phyloP scores from a whole-genome alignment of 2,329 filamentous ascomycete genomes.

The Paracoccidioides lutzii region DNA sequence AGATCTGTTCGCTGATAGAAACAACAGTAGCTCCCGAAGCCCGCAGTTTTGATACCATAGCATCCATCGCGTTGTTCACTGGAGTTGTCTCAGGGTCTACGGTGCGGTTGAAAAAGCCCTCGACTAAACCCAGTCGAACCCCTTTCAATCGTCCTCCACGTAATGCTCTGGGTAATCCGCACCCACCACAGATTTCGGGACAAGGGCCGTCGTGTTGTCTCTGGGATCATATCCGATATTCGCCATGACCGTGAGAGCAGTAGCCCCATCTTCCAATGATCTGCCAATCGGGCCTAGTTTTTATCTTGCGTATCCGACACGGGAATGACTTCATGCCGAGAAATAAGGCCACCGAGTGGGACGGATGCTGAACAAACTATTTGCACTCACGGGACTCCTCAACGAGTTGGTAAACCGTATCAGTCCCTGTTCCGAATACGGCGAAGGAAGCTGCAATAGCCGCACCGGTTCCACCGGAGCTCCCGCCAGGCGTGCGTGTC shows the following conservation, averaged over 20 bases:
- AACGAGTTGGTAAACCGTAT: conserved; percentile 53
- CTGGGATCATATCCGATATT: conserved; percentile 37
- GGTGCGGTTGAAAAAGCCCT: conserved; percentile 47
- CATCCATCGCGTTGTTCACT: conserved; percentile 42
- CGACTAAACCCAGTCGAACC: conserved; percentile 37
- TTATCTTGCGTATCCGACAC: conserved; percentile 46
- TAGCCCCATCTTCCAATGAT: conserved; percentile 38
- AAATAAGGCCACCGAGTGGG: conserved; percentile 44
- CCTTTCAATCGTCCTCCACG: conserved; percentile 22
- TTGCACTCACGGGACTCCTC: conserved; percentile 49
- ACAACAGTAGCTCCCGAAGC: conserved; percentile 41
- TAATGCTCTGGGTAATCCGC: conserved; percentile 37
- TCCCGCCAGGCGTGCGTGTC: conserved; percentile 52
- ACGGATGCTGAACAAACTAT: conserved; percentile 46
- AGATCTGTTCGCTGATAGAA: conserved; percentile 36
- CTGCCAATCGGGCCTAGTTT: conserved; percentile 43
- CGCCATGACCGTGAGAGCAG: conserved; percentile 42
- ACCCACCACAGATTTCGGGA: conserved; percentile 30
- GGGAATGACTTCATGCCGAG: conserved; percentile 40
- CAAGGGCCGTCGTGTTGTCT: conserved; percentile 16
- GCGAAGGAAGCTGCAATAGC: conserved; percentile 47
- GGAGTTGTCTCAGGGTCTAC: conserved; percentile 41
- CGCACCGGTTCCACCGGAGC: conserved; percentile 50
- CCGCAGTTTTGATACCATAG: conserved; percentile 34
- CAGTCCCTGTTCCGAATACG: conserved; percentile 46